These are phyloP conservation scores for Fusarium veterinarium DNA, from an alignment of 2,329 filamentous ascomycete species.

Conservation along the genomic window DNA sequence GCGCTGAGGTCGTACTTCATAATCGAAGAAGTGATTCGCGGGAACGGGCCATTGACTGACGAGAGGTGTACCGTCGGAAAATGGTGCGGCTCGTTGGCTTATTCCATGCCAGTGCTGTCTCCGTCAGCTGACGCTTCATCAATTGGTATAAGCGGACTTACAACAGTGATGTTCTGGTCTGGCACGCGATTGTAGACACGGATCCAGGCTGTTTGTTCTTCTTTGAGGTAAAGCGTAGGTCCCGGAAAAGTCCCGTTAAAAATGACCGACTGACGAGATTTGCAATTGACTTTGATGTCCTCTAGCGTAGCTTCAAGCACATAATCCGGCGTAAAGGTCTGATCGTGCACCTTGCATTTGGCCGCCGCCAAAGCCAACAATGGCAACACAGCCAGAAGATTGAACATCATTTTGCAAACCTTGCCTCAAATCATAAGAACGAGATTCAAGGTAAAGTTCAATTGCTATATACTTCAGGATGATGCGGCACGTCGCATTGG, in stretches of 20 bases:
- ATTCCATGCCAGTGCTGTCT: slow-evolving; percentile 75
- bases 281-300: slow-evolving; percentile 24
- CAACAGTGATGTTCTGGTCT: slow-evolving; percentile 28
- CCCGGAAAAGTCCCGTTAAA: slow-evolving; percentile 27
- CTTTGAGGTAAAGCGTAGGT: slow-evolving; percentile 7
- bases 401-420: neutral
- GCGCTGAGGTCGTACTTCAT: slow-evolving; percentile 66
- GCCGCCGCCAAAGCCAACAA: slow-evolving; percentile 9
- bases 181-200: slow-evolving; percentile 24
- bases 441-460: neutral
- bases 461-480: neutral
- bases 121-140: neutral
- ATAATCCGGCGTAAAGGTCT: slow-evolving; percentile 21
- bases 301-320: slow-evolving; percentile 19
- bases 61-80: slow-evolving; percentile 71
- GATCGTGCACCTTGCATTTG: slow-evolving; percentile 6
- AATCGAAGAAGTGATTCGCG: slow-evolving; percentile 72
- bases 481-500: neutral
- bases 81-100: slow-evolving; percentile 67
- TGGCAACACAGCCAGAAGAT: slow-evolving; percentile 5
- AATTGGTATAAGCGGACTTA: neutral
- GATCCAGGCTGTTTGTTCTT: slow-evolving; percentile 33
- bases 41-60: slow-evolving; percentile 75
- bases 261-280: neutral
- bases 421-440: fast-evolving